Evolutionary conservation across 1,284 basidiomycete genomes (phyloP).

Genomic region (Xanthoconium separans): DNA sequence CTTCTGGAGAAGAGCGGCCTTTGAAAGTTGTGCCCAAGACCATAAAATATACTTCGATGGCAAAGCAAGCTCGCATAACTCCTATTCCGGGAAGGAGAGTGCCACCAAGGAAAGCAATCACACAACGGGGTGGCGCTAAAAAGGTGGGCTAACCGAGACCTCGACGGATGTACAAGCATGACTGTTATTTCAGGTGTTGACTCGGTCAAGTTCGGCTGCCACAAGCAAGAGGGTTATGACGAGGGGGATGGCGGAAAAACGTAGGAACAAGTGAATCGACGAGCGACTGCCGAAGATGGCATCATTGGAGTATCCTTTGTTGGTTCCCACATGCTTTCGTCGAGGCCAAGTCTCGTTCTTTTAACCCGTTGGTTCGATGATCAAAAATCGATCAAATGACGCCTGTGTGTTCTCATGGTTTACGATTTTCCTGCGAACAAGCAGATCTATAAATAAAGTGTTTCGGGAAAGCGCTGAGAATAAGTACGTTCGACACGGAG

Average conservation of each 20-base stretch:
- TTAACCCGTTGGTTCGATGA: too few relatives aligned
- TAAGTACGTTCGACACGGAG: too few relatives aligned
- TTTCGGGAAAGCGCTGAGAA: background rate
- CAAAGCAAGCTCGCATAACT: conserved; percentile 42
- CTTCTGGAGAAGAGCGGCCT: conserved; percentile 27
- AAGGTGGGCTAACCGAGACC: conserved; percentile 25
- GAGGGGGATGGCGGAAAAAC: conserved; percentile 31
- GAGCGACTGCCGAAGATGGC: background rate
- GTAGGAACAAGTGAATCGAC: conserved; percentile 31
- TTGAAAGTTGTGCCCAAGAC: conserved; percentile 26
- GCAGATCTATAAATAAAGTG: background rate
- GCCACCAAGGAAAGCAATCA: conserved; percentile 40
- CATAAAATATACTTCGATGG: conserved; percentile 34
- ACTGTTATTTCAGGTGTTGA: conserved; percentile 42
- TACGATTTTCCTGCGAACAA: background rate
- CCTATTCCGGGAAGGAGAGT: conserved; percentile 34
- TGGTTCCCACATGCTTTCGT: too few relatives aligned
- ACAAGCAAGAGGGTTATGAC: conserved; percentile 3
- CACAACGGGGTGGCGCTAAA: conserved; percentile 23
- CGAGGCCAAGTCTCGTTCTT: too few relatives aligned
- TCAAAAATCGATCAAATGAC: too few relatives aligned
- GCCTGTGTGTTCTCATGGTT: background rate
- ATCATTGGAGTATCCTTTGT: too few relatives aligned
- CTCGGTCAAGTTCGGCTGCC: conserved; percentile 30
- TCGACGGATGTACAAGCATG: conserved; percentile 7